A percentile compares a stretch with the other conserved stretches of the same genome.
Evolutionary conservation across 148 eudicot genomes (phyloP).

Genomic region (Chenopodium quinoa): DNA sequence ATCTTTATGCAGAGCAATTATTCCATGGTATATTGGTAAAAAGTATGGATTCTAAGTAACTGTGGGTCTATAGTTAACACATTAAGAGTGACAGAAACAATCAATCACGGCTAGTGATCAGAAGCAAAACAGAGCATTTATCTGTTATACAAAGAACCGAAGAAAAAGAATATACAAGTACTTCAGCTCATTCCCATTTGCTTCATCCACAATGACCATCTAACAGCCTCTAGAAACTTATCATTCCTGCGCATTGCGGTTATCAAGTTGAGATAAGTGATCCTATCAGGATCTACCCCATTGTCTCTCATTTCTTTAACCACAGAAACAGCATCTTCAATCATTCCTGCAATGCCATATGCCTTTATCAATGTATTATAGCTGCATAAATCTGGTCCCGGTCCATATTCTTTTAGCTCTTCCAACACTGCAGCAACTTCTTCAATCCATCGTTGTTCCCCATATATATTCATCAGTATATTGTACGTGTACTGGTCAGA

Average conservation of each 20-base stretch:
- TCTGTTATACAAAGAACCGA: constrained; percentile 5
- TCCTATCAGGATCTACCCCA: constrained; percentile 68
- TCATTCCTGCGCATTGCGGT: constrained; percentile 71
- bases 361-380: constrained; percentile 95
- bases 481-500: constrained; percentile 78
- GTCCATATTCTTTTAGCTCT: constrained; percentile 73
- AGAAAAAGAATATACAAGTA: constrained; percentile 14
- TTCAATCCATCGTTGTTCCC: constrained; percentile 88
- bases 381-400: constrained; percentile 75
- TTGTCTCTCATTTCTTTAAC: constrained; percentile 80
- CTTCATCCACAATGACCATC: constrained; percentile 99
- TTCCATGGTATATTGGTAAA: not conserved
- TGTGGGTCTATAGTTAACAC: not conserved
- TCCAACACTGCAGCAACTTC: constrained; percentile 62
- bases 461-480: constrained; percentile 81
- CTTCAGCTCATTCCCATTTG: constrained; percentile 60
- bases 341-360: constrained; percentile 94
- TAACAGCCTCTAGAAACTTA: constrained; percentile 83
- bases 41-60: not conserved
- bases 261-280: constrained; percentile 66
- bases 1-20: not conserved
- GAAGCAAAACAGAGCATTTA: not conserved
- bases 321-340: constrained; percentile 83
- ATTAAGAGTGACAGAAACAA: not conserved
- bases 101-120: not conserved